These are phyloP conservation scores for Amphicarpaea edgeworthii DNA, from an alignment of 306 rosid species.

Conservation along the genomic window DNA sequence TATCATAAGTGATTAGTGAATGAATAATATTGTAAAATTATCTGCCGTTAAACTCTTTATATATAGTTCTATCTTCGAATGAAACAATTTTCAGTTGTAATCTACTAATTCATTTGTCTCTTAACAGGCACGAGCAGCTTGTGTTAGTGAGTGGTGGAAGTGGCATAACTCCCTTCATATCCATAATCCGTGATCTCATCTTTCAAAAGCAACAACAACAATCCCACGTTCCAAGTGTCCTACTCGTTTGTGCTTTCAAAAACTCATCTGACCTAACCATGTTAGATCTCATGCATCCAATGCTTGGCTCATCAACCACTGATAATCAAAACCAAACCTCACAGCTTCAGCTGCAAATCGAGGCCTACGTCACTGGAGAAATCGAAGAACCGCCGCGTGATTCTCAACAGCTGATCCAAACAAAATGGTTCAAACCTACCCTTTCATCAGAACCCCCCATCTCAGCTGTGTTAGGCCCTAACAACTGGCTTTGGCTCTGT, in stretches of 20 bases:
- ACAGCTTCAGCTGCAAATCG: slow-evolving; percentile 49
- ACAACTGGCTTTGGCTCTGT: slow-evolving; percentile 63
- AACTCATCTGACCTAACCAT: slow-evolving; percentile 55
- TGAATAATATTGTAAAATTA: too few species aligned
- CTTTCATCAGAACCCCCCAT: slow-evolving; percentile 47
- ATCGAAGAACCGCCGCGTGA: slow-evolving; percentile 42
- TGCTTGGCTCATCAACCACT: slow-evolving; percentile 41
- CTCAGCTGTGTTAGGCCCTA: slow-evolving; percentile 55
- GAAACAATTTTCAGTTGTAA: not conserved
- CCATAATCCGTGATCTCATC: slow-evolving; percentile 70
- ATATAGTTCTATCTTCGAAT: not conserved
- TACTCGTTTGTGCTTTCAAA: slow-evolving; percentile 56
- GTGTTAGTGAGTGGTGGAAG: slow-evolving; percentile 63
- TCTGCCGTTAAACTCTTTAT: too few species aligned
- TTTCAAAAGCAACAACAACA: slow-evolving; percentile 52
- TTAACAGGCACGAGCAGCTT: slow-evolving; percentile 34
- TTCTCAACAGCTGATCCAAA: slow-evolving; percentile 37
- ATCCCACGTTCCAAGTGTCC: slow-evolving; percentile 45
- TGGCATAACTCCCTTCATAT: slow-evolving; percentile 71
- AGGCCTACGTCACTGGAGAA: slow-evolving; percentile 65
- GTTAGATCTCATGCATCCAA: slow-evolving; percentile 63
- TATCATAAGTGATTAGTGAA: too few species aligned
- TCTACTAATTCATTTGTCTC: not conserved
- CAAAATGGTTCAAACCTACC: slow-evolving; percentile 52
- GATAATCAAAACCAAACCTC: too few species aligned